These are phyloP conservation scores for Citrus trifoliata DNA, from an alignment of 345 rosid genomes.

Conservation along the genomic window DNA sequence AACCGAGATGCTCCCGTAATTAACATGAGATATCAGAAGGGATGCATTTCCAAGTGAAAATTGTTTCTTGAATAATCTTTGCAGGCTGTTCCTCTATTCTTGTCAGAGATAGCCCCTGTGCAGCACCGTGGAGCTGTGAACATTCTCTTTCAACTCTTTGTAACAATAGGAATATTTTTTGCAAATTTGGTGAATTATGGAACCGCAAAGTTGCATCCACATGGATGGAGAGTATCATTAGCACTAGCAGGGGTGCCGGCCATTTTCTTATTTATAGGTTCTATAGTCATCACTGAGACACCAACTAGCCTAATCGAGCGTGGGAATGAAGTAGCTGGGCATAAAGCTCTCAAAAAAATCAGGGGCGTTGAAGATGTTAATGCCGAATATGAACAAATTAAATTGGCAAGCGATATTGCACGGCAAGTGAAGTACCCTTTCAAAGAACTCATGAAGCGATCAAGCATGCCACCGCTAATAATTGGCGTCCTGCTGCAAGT, in stretches of 20 bases:
- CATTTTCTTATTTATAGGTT: slow-evolving; percentile 41
- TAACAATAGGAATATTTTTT: slow-evolving; percentile 50
- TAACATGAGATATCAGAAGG: too few relatives aligned
- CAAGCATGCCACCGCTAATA: slow-evolving; percentile 52
- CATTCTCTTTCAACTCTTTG: slow-evolving; percentile 50
- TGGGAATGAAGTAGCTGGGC: slow-evolving; percentile 25
- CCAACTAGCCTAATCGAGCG: slow-evolving; percentile 61
- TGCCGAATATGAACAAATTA: slow-evolving; percentile 37
- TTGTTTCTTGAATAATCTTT: not conserved
- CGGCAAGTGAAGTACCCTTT: slow-evolving; percentile 38
- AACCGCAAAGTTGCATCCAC: slow-evolving; percentile 35
- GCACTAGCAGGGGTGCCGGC: slow-evolving; percentile 58
- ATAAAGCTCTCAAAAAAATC: slow-evolving; percentile 37
- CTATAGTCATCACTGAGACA: slow-evolving; percentile 49
- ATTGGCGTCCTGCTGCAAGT: slow-evolving; percentile 49
- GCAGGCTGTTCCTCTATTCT: slow-evolving; percentile 64
- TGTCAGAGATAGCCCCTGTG: slow-evolving; percentile 62
- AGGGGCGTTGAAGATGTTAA: slow-evolving; percentile 52
- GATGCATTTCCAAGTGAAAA: not conserved
- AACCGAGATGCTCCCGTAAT: not conserved
- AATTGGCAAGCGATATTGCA: slow-evolving; percentile 38
- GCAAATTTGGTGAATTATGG: slow-evolving; percentile 53
- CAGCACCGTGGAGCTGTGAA: slow-evolving; percentile 57
- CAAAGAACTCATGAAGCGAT: slow-evolving; percentile 32
- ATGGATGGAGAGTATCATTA: slow-evolving; percentile 55